Evolutionary conservation across 345 rosid species (phyloP).

Genomic region (Geranium rotundifolium): DNA sequence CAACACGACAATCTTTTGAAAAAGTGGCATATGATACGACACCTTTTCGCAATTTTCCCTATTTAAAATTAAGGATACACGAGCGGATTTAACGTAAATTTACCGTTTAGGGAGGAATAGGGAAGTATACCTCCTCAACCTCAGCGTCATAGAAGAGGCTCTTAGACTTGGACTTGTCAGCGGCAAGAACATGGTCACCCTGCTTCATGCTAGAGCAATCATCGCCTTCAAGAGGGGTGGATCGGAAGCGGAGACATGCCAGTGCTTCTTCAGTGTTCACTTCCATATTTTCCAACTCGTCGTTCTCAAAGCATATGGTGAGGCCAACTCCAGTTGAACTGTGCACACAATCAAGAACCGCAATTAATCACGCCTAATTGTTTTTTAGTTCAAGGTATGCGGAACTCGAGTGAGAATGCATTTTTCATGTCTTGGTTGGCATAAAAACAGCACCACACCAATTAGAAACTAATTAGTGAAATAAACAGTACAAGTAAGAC

Average conservation of each 20-base stretch:
- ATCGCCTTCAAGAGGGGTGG: conserved; percentile 12
- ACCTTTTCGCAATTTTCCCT: too few species aligned
- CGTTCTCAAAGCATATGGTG: conserved; percentile 8
- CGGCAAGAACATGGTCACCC: conserved; percentile 14
- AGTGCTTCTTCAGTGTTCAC: conserved; percentile 8
- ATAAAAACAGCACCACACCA: too few species aligned
- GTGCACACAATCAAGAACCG: not conserved
- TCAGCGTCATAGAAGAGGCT: conserved; percentile 10
- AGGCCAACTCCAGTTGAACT: conserved; percentile 14
- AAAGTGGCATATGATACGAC: too few species aligned
- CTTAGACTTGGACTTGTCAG: not conserved
- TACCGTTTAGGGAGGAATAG: not conserved
- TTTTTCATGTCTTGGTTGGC: too few species aligned
- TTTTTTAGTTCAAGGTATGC: not conserved
- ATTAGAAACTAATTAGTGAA: too few species aligned
- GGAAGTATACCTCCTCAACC: conserved; percentile 10
- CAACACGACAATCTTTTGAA: too few species aligned
- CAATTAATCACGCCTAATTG: not conserved
- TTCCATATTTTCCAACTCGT: conserved; percentile 6
- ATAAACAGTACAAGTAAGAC: too few species aligned
- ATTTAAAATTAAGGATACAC: not conserved
- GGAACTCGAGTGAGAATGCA: not conserved
- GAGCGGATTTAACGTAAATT: not conserved
- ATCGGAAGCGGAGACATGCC: conserved; percentile 10
- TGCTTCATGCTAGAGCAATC: conserved; percentile 11